Evolutionary conservation across 805 yeast genomes (phyloP), one percentile per base, ranked within the genome.

Genomic region (Kuraishia borneana): DNA sequence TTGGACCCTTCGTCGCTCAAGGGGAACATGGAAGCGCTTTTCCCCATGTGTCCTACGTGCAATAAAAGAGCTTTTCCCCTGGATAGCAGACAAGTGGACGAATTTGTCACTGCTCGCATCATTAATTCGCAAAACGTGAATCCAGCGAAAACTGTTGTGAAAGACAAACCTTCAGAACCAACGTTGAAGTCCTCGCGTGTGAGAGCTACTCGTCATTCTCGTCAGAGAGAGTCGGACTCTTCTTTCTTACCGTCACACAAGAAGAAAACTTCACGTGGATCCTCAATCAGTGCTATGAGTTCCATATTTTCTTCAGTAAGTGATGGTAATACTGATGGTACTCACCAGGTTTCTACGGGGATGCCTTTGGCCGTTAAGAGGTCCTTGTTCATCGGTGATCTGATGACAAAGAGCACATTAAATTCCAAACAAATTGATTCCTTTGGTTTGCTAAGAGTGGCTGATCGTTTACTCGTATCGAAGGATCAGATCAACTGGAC

Each of bases 191-290:
- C 16, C 6, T 10, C 16, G 7, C 6, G 16, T 6, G 7, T 25
- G 28, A 16, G 28, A 6, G 12, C 28, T 8, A 6, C 23, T 22
- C 25, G 3, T 18, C 31, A 19, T 12, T 12, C 5, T 26, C 36
- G n/a, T 16, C 18, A 4, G 3, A 26, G 7, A 33, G 10, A 35
- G 31, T 40, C 13, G 40, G 39, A 18, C 31, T 4, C 30, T 14
- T 14, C 19, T 14, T 27, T 27, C 12, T 22, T 27, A 8, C 29
- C 34, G 8, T 37, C 33, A 21, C 58, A 51, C 35, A 32, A 35
- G 5, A 47, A 48, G 34, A 54, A 45, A 36, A 48, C 53, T 6
- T 54, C 60, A 3, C 43, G 61, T 17, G 61, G 61, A 3, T 57
- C 61, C 2, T 45, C 53, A 2, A 43, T 48, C 2, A 49, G 58